These are phyloP conservation scores for Lentinula lateritia DNA, from an alignment of 768 basidiomycete species.

Conservation along the genomic window DNA sequence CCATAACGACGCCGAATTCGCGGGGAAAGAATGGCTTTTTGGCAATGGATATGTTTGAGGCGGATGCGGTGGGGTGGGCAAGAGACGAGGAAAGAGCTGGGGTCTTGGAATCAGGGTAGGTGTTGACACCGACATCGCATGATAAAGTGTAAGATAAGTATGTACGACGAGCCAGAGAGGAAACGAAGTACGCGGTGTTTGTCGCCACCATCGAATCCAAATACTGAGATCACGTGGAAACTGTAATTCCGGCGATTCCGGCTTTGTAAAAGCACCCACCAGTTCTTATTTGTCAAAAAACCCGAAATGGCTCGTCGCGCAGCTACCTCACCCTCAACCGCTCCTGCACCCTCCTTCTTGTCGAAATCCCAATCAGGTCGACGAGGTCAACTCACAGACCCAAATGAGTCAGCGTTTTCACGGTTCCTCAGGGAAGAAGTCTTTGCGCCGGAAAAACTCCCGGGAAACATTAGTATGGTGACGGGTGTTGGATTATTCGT, in stretches of 20 bases:
- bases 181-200: not conserved
- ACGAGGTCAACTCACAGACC: constrained; percentile 39
- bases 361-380: constrained; percentile 36
- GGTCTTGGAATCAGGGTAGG: constrained; percentile 71
- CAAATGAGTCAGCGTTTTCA: constrained; percentile 60
- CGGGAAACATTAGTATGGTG: constrained; percentile 68
- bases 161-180: not conserved
- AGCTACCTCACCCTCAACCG: constrained; percentile 42
- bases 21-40: constrained; percentile 27
- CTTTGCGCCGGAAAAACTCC: constrained; percentile 65
- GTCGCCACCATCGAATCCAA: not conserved
- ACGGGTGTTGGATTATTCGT: constrained; percentile 63
- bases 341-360: constrained; percentile 48
- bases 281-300: constrained; percentile 7
- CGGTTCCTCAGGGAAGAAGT: constrained; percentile 60
- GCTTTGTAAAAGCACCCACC: not conserved
- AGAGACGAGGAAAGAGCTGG: constrained; percentile 55
- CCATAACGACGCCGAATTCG: constrained; percentile 7
- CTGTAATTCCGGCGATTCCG: no score
- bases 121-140: constrained; percentile 32
- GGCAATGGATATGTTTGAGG: constrained; percentile 66
- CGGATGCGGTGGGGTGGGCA: constrained; percentile 42
- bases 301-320: constrained; percentile 62
- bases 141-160: not conserved
- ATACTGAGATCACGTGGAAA: not conserved